These are phyloP conservation scores for Heteromeles arbutifolia DNA, from an alignment of 306 rosid species.

Conservation along the genomic window DNA sequence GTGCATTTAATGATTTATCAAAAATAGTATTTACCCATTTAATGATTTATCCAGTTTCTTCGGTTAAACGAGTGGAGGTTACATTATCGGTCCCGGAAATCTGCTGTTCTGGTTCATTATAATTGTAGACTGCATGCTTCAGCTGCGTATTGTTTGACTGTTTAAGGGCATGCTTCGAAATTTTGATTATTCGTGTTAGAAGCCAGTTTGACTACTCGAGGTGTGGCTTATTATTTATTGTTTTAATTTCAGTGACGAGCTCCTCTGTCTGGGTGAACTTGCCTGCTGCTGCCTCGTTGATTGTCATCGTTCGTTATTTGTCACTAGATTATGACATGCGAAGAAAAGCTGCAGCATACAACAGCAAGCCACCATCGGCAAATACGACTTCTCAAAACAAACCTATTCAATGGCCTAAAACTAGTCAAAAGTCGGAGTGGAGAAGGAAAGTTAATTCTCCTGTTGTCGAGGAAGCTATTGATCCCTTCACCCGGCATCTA, in stretches of 20 bases:
- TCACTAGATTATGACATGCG: constrained; percentile 81
- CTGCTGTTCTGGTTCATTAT: not conserved
- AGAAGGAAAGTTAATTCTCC: constrained; percentile 87
- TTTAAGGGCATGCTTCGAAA: not conserved
- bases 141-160: not conserved
- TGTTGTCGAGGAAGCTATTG: constrained; percentile 87
- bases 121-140: not conserved
- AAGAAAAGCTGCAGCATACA: constrained; percentile 81
- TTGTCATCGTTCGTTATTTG: constrained; percentile 65
- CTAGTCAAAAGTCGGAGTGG: constrained; percentile 65
- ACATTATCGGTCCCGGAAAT: not conserved
- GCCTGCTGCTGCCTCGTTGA: constrained; percentile 83
- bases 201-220: constrained; percentile 9
- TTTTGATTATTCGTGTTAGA: constrained; percentile 3
- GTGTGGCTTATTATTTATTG: constrained; percentile 30
- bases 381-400: constrained; percentile 43
- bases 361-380: constrained; percentile 46
- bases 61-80: not conserved
- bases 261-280: constrained; percentile 95
- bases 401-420: constrained; percentile 43
- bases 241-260: constrained; percentile 81
- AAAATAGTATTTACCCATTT: not conserved
- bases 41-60: not conserved
- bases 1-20: not conserved
- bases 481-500: constrained; percentile 68